Conservation (phyloP, 768 basidiomycete genomes). For the Flagelloscypha sp. region DNA sequence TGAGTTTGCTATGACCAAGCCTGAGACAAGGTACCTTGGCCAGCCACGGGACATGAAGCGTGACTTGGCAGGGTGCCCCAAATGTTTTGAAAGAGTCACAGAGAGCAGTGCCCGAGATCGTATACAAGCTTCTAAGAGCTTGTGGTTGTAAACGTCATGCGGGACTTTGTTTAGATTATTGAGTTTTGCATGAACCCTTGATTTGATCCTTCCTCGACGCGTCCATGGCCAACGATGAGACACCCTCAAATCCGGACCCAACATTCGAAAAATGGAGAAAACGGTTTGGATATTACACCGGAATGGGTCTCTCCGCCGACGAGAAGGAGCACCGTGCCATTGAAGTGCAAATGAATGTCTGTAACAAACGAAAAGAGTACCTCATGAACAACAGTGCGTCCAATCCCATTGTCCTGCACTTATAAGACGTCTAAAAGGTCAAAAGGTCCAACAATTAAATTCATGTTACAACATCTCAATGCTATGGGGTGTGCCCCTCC, state of each 20-base stretch:
- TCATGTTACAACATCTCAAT: conserved; percentile 88
- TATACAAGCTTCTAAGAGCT: no score
- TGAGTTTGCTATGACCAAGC: no score
- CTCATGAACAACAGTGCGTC: conserved; percentile 63
- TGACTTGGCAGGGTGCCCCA: no score
- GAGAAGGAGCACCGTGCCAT: conserved; percentile 37
- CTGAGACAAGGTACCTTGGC: no score
- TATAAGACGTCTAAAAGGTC: conserved; percentile 1
- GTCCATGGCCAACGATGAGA: no score
- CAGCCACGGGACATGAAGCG: no score
- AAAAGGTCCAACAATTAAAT: conserved; percentile 76
- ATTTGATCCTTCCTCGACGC: no score
- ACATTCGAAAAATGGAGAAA: conserved; percentile 44
- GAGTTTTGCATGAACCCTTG: no score
- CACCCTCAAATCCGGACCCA: neutral
- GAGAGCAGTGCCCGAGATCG: no score
- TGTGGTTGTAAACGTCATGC: no score
- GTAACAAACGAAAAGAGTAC: conserved; percentile 64
- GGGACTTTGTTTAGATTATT: no score
- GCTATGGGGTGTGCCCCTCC: conserved; percentile 66
- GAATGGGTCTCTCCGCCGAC: conserved; percentile 39
- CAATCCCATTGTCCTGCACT: conserved; percentile 4
- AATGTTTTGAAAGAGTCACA: no score
- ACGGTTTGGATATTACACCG: conserved; percentile 38
- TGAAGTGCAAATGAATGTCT: conserved; percentile 30